Conservation (phyloP, 1,284 basidiomycete genomes). For the Ustilago vetiveriae region DNA sequence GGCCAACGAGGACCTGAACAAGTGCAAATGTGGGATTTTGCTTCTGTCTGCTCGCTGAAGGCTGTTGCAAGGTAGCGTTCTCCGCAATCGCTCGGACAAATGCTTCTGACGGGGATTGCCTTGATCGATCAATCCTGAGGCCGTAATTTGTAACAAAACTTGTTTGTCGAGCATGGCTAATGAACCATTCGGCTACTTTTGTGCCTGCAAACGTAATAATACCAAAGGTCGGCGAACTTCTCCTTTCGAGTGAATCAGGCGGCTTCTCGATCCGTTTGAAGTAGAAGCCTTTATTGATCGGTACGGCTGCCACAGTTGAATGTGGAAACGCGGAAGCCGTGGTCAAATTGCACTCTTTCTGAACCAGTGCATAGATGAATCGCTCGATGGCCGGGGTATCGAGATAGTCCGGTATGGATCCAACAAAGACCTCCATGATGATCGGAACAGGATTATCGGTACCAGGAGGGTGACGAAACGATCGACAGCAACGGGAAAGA, state of each 20-base stretch:
- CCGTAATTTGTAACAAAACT: background rate
- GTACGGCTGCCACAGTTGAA: background rate
- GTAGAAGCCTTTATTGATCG: constrained; percentile 28
- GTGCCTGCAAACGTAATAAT: constrained; percentile 19
- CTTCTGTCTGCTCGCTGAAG: constrained; percentile 9
- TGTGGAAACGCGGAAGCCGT: background rate
- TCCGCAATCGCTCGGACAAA: constrained; percentile 22
- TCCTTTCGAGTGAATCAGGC: no score
- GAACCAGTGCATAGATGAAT: constrained; percentile 21
- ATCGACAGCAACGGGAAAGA: background rate
- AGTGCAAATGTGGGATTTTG: constrained; percentile 2
- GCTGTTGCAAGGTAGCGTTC: constrained; percentile 14
- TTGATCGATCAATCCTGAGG: background rate
- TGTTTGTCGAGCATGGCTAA: constrained; percentile 3
- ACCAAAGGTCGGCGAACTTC: background rate
- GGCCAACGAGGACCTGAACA: constrained; percentile 4
- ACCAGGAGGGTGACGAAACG: no score
- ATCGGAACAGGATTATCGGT: background rate
- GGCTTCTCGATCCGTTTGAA: constrained; percentile 3
- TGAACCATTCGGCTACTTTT: constrained; percentile 23
- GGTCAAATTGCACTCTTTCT: background rate
- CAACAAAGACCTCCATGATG: constrained; percentile 21
- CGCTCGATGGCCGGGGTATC: constrained; percentile 8
- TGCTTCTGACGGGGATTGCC: background rate
- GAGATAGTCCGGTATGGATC: constrained; percentile 3